Evolutionary conservation across 1,284 basidiomycete species (phyloP), one percentile per base, ranked within the genome.

Genomic region (Apiotrichum domesticum): DNA sequence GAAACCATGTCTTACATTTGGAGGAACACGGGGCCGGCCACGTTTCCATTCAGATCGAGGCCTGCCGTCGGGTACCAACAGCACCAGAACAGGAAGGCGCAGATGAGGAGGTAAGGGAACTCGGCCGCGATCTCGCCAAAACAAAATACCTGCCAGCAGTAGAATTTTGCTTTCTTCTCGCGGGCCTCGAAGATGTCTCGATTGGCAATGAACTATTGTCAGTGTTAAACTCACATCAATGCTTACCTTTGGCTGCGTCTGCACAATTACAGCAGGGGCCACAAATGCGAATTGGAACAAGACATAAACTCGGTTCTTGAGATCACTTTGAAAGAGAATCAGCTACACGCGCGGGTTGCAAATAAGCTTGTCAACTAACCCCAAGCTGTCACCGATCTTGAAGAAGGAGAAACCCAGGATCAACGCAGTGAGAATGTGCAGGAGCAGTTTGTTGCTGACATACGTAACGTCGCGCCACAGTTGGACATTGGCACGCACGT

Each of bases 201-300:
- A 13, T 57, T 68, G 54, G 69, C 71, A 57, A 77, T 73, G 59
- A 77, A 77, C 48, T 49, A 9, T 3, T 13, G 10, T 46, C 29
- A 46, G 45, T 35, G 33, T 13, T 34, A 13, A 34, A 13, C 32
- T 46, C 10, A 4, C 33, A 13, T 6, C 3, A 3, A 3, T 34
- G 33, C 47, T 7, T 13, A 49, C 47, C 47, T 72, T 69, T 37
- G 76, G 76, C 58, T 77, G 74, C 6, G 72, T 66, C 56, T 76
- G 75, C 7, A 68, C 70, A 35, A 76, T 74, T 47, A 73, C 71
- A 55, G 69, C 69, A 45, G 71, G 63, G n/a, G 71, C 71, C 48
- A 76, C 70, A 55, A 74, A 74, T 59, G 70, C 68, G 56, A 74
- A 74, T 43, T 69, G 65, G 67, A 75, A 74, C 49, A 77, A 67